Base-by-base conservation (phyloP, 257 asterid species). In the Nicotiana attenuata region DNA sequence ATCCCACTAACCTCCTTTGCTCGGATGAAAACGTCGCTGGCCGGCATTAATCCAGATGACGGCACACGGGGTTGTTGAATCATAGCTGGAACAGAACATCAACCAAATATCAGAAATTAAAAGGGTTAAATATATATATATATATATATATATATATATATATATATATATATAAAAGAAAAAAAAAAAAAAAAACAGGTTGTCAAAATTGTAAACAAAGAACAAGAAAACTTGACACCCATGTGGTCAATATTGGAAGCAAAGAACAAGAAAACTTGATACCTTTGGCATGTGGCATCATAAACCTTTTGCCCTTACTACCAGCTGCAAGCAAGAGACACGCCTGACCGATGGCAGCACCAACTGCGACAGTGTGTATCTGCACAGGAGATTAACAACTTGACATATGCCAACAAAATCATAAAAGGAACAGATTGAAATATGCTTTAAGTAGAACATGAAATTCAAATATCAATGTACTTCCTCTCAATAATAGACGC, bases 271-370 rank as follows among this genome's bases (percentile, higher is more conserved):
- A 73, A 73, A 50, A 73, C 63, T 14, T 50, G 63, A 80, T 61
- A 92, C 99, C 98, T 89, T 91, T 91, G 78, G 99, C 87, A 85
- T 92, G 93, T 80, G 97, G 99, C 98, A 93, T 85, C 97, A 91
- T 91, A 86, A 86, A 96, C 89, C 99, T 89, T 83, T 91, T 88
- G 82, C 98, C 99, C 82, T 96, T 93, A 83, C 87, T 84, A 79
- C 99, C 99, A 71, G 98, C 94, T 82, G 98, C 89, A 78, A 96
- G 96, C 81, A 96, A 86, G 82, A 96, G 97, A 86, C 99, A 96
- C 28, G 99, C 97, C 47, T 93, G 98, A 73, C 99, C 99, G 29
- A 93, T 89, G 56, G 99, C 98, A 75, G 94, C 93, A 81, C 97
- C 99, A 86, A 93, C 88, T 59, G 84, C 90, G 65, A 93, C 93